Evolutionary conservation across 2,329 filamentous ascomycete species (phyloP), one percentile per base, ranked within the genome.

Genomic region (Didymella pinodella): DNA sequence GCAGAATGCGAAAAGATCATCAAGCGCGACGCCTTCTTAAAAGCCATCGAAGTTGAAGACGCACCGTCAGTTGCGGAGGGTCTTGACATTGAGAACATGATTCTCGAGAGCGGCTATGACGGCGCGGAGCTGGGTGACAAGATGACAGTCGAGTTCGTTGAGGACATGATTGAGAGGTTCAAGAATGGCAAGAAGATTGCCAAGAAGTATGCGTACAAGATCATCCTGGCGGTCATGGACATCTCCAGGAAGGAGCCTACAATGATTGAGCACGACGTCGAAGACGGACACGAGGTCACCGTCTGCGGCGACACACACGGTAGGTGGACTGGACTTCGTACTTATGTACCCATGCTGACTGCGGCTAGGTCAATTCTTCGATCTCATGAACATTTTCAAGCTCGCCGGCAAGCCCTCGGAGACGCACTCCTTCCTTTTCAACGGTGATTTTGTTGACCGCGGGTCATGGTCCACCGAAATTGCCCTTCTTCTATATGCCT

Each of bases 391-490:
- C 77, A 90, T 99, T 63, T 99, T 99, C 87, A 85, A 91, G 64
- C 85, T 95, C 57, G 97, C 97, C 69, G 95, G 95, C 41, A 86
- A 84, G 64, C 95, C 95, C 0, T 86, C 85, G 16, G 92, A 94
- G 62, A 92, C 90, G 75, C 93, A 98, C 76, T 91, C 89, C 77
- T 99, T 98, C 76, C 85, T 99, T 12, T 99, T 99, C 85, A 99
- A 99, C 77, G 95, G 95, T 65, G 95, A 99, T 80, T 99, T 99
- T 74, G 95, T 99, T 53, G 95, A 99, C 77, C 88, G 95, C 75
- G 95, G 95, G 28, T 97, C 93, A 36, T 99, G 95, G 95, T 98
- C 94, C 7, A 93, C 89, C n/a, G 95, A 99, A 77, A 96, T 99
- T 68, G 94, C 93, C 11, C 84, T 99, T 46, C 83, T 97, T 11